Evolutionary conservation across 306 rosid genomes (phyloP), one percentile per base, ranked within the genome.

Genomic region (Myrica gale): DNA sequence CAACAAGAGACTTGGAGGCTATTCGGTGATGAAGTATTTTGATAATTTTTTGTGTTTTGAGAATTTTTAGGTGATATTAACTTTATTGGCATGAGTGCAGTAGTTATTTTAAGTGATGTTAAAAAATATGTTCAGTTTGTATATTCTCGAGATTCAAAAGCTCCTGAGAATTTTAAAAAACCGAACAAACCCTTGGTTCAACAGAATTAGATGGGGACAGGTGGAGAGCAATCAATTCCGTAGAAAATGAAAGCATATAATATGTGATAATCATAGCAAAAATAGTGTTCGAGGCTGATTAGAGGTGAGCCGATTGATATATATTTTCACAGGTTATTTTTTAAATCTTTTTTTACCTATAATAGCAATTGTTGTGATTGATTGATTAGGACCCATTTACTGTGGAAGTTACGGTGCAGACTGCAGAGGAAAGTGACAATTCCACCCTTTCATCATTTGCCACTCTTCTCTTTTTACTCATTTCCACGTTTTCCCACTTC

Each of bases 311-410:
- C 32, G 47, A 9, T 50, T 20, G 4, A 23, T 50, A 58, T 55
- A 32, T 68, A 7, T 23, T 45, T 1, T 4, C 8, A 60, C 67
- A 23, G 26, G 12, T 47, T 26, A 41, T 32, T 74, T 51, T 48
- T 58, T 23, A 1, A 7, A 23, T 23, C 26, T 68, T 32, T 8
- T 69, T 53, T 32, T 32, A 17, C 11, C 6, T 1, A 60, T 45
- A n/a, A 65, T 50, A 75, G 11, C 7, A 81, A 53, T 48, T 51
- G 16, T 2, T 77, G 39, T 37, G 72, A 76, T 16, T 41, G 75
- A 56, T 76, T 72, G 80, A 73, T 42, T 43, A 39, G 39, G 60
- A 58, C 73, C 51, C 74, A 45, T 63, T 39, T 60, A 67, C 74
- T 69, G 23, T 44, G 2, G 10, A 4, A 65, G 48, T 41, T 65